A percentile compares a stretch with the other conserved stretches of the same genome.
phyloP scores from a whole-genome alignment of 169 alveolate genomes.

The Plasmodium falciparum region DNA sequence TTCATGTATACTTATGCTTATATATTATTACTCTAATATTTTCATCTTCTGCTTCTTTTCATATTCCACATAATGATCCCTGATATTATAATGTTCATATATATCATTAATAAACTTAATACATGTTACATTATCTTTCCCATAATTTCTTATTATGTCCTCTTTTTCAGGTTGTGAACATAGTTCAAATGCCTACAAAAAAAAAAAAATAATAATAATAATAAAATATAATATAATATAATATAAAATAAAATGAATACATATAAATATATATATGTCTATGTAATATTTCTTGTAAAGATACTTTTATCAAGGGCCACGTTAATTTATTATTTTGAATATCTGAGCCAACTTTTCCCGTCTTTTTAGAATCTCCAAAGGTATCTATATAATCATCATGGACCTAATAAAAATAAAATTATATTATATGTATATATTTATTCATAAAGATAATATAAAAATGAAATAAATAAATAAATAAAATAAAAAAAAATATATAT shows the following conservation, averaged over 20 bases:
- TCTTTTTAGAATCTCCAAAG: constrained; percentile 77
- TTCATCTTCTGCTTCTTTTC: constrained; percentile 76
- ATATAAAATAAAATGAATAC: neutral
- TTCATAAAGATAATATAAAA: neutral
- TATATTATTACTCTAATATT: constrained; percentile 65
- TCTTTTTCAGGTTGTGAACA: constrained; percentile 76
- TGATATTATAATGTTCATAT: constrained; percentile 80
- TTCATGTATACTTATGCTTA: neutral
- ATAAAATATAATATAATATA: neutral
- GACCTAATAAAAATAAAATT: constrained; percentile 51
- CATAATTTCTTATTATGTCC: constrained; percentile 80
- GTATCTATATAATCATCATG: constrained; percentile 86
- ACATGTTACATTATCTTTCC: constrained; percentile 76
- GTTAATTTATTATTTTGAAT: constrained; percentile 85
- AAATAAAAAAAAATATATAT: neutral
- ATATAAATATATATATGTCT: neutral
- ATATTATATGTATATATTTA: neutral
- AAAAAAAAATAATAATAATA: too few relatives aligned
- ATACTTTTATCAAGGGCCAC: constrained; percentile 84
- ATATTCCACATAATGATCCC: constrained; percentile 72
- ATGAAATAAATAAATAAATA: neutral
- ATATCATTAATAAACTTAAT: constrained; percentile 79
- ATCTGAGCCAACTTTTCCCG: constrained; percentile 87
- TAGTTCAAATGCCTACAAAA: constrained; percentile 78
- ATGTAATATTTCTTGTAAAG: neutral